A percentile compares a stretch with the other conserved stretches of the same genome.
Conservation (phyloP, 1,284 basidiomycete genomes). For the Marasmius tenuissimus region DNA sequence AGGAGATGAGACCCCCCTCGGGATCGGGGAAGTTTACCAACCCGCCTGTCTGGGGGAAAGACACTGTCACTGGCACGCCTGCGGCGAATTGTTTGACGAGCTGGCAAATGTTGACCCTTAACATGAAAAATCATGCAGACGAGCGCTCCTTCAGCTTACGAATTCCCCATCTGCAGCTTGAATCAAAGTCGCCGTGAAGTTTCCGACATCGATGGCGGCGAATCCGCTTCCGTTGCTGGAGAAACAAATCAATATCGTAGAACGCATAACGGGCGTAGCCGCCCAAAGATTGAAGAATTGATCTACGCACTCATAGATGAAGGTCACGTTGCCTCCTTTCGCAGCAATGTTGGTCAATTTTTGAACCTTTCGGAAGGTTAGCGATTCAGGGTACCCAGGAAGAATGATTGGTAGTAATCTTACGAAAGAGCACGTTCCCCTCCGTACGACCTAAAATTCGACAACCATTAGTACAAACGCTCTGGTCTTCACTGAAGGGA, state of each 20-base stretch:
- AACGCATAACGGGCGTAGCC: constrained; percentile 19
- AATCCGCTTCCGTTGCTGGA: constrained; percentile 48
- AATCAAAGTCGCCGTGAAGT: constrained; percentile 42
- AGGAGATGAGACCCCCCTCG: constrained; percentile 54
- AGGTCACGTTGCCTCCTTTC: constrained; percentile 45
- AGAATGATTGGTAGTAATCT: not conserved
- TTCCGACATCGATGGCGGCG: constrained; percentile 36
- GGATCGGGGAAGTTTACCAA: constrained; percentile 37
- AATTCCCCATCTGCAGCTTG: constrained; percentile 30
- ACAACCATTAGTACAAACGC: constrained; percentile 37
- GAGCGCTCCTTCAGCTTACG: not conserved
- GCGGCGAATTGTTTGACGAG: constrained; percentile 39
- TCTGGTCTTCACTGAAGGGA: constrained; percentile 26
- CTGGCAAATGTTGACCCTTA: constrained; percentile 17
- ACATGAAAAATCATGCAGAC: not conserved
- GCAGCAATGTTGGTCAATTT: constrained; percentile 50
- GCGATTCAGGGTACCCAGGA: not conserved
- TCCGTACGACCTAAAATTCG: constrained; percentile 30
- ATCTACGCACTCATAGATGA: constrained; percentile 54
- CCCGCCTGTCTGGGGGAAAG: constrained; percentile 49
- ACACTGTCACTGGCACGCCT: constrained; percentile 36
- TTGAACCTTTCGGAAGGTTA: constrained; percentile 27
- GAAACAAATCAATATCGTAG: not conserved
- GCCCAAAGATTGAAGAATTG: not conserved
- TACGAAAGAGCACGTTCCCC: constrained; percentile 2